These are phyloP conservation scores for Blastobotrys indianensis DNA, from an alignment of 1,139 yeast species.

Conservation along the genomic window DNA sequence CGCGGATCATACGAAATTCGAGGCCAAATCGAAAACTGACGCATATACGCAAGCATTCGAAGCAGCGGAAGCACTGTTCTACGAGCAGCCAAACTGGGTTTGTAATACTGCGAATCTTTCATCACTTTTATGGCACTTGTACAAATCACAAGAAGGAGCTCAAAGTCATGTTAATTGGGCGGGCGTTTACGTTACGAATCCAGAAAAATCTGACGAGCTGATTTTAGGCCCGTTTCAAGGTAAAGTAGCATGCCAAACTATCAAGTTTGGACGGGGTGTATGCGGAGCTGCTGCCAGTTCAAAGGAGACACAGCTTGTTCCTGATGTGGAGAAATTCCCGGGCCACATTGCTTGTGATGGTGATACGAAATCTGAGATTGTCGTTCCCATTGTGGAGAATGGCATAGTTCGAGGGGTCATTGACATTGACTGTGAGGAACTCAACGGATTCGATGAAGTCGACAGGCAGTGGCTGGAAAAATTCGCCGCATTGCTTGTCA, in stretches of 20 bases:
- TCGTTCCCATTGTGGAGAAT: conserved; percentile 62
- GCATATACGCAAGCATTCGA: conserved; percentile 52
- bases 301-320: conserved; percentile 61
- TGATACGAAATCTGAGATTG: conserved; percentile 87
- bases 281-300: conserved; percentile 77
- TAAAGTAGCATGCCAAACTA: conserved; percentile 88
- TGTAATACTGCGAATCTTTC: conserved; percentile 82
- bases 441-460: conserved; percentile 56
- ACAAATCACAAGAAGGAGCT: conserved; percentile 47
- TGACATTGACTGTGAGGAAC: conserved; percentile 72
- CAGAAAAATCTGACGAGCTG: conserved; percentile 34
- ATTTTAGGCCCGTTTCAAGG: conserved; percentile 94
- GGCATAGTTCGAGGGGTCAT: conserved; percentile 62
- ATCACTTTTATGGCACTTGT: conserved; percentile 83
- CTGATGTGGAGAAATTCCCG: conserved; percentile 69
- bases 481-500: conserved; percentile 48
- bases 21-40: conserved; percentile 37
- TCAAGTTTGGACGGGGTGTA: conserved; percentile 75
- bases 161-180: conserved; percentile 71
- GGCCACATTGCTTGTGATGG: conserved; percentile 98
- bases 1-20: conserved; percentile 28
- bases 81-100: conserved; percentile 73
- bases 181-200: conserved; percentile 68
- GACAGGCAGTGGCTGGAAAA: conserved; percentile 59
- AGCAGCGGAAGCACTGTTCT: conserved; percentile 59